These are phyloP conservation scores for Chlorella sp. DNA, from an alignment of 139 green algal species.

Conservation along the genomic window DNA sequence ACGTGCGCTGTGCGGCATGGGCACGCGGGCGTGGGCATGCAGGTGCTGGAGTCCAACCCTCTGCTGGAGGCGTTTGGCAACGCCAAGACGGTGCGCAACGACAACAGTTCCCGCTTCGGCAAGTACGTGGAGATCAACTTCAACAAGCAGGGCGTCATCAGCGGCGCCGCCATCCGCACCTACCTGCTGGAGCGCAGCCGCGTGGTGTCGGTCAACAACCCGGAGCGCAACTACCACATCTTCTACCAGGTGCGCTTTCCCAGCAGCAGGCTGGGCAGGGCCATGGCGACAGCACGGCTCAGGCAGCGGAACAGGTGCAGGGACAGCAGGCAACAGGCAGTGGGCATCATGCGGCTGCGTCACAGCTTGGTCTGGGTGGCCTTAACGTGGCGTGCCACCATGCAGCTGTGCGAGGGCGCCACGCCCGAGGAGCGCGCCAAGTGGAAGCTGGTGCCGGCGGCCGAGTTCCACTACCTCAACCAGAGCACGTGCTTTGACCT, in stretches of 20 bases:
- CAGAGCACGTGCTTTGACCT: constrained; percentile 84
- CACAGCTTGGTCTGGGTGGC: too few relatives aligned
- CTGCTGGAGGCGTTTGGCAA: constrained; percentile 99
- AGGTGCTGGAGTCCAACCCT: constrained; percentile 95
- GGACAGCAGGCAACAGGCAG: too few relatives aligned
- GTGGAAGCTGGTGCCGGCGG: constrained; percentile 57
- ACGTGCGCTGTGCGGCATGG: too few relatives aligned
- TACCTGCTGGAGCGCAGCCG: constrained; percentile 97
- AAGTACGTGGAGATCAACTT: constrained; percentile 99
- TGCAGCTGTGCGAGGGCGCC: constrained; percentile 88
- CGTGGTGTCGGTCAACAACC: constrained; percentile 88
- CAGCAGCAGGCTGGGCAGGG: too few relatives aligned
- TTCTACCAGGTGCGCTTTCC: constrained; percentile 94
- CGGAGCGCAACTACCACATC: constrained; percentile 97
- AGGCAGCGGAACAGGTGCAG: too few relatives aligned
- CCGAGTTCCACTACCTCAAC: constrained; percentile 84
- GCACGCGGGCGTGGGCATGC: too few relatives aligned
- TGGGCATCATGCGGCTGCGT: too few relatives aligned
- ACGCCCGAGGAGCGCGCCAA: constrained; percentile 48
- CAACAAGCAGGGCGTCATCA: constrained; percentile 72
- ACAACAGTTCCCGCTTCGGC: constrained; percentile 97
- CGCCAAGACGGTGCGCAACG: constrained; percentile 96
- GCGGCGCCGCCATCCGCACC: constrained; percentile 84
- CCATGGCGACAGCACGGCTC: too few relatives aligned
- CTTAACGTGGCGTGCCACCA: too few relatives aligned